A percentile compares a stretch with the other conserved stretches of the same genome.
Evolutionary conservation across 2,329 filamentous ascomycete genomes (phyloP).

Genomic region (Lasiodiplodia citricola): DNA sequence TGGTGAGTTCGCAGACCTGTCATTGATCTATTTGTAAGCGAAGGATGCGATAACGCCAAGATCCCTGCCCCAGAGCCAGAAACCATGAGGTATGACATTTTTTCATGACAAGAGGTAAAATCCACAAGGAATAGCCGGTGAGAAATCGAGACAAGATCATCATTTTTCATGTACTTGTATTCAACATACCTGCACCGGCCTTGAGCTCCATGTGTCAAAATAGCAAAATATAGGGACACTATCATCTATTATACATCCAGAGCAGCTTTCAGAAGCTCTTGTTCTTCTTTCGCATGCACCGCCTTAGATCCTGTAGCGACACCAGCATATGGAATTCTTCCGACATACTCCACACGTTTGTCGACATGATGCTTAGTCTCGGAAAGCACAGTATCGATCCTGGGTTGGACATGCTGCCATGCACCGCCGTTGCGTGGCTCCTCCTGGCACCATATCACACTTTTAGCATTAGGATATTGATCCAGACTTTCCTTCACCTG

Average conservation of each 20-base stretch:
- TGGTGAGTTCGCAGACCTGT: not conserved
- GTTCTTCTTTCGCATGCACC: conserved; percentile 89
- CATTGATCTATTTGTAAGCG: not conserved
- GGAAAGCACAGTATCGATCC: conserved; percentile 95
- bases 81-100: too few species aligned
- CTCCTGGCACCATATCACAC: conserved; percentile 96
- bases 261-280: conserved; percentile 73
- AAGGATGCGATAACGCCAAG: not conserved
- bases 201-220: too few species aligned
- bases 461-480: conserved; percentile 95
- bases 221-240: too few species aligned
- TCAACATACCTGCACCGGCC: too few species aligned
- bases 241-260: conserved; percentile 41
- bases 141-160: too few species aligned
- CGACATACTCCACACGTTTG: conserved; percentile 97
- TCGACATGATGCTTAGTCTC: conserved; percentile 89
- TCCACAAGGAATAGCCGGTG: too few species aligned
- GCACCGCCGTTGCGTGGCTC: conserved; percentile 96
- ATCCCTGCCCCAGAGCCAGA: not conserved
- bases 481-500: conserved; percentile 97
- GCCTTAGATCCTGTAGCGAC: conserved; percentile 93
- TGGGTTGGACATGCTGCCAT: conserved; percentile 96
- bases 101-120: too few species aligned
- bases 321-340: conserved; percentile 88
- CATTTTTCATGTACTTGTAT: too few species aligned